Conservation (phyloP, 805 yeast genomes). For the Metschnikowia continentalis region DNA sequence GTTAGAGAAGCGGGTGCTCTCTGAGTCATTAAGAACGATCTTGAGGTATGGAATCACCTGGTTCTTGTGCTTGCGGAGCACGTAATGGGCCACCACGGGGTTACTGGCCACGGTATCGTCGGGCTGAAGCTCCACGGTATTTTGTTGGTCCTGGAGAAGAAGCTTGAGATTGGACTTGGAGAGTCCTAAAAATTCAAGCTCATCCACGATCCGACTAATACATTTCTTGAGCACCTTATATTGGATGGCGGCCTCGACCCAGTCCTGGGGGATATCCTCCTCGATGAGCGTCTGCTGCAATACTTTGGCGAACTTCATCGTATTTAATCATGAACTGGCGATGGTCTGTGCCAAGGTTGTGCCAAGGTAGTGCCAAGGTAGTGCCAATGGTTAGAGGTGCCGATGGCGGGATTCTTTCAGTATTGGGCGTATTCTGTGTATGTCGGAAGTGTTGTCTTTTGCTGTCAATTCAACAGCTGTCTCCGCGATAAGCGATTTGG, state of each 20-base stretch:
- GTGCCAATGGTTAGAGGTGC: neutral
- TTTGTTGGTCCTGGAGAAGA: slow-evolving; percentile 27
- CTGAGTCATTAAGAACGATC: slow-evolving; percentile 32
- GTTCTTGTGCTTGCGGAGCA: slow-evolving; percentile 27
- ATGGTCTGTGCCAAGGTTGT: too few relatives aligned
- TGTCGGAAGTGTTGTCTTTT: neutral
- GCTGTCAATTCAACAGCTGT: neutral
- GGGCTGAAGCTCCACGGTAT: slow-evolving; percentile 31
- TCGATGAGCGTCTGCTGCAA: slow-evolving; percentile 59
- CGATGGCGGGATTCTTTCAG: too few relatives aligned
- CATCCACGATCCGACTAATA: slow-evolving; percentile 60
- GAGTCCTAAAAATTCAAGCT: slow-evolving; percentile 56
- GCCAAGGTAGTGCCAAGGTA: neutral
- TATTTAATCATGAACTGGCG: neutral
- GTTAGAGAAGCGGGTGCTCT: slow-evolving; percentile 23
- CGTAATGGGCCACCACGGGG: slow-evolving; percentile 42
- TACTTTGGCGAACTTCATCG: slow-evolving; percentile 74
- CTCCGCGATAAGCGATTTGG: neutral
- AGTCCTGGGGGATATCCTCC: slow-evolving; percentile 60
- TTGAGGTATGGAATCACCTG: slow-evolving; percentile 38
- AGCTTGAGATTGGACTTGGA: slow-evolving; percentile 42
- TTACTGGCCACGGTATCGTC: slow-evolving; percentile 31
- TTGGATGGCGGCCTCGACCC: slow-evolving; percentile 67
- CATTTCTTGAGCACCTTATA: slow-evolving; percentile 68
- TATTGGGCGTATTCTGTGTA: too few relatives aligned